phyloP scores from a whole-genome alignment of 768 basidiomycete genomes.

The Lyophyllum shimeji region DNA sequence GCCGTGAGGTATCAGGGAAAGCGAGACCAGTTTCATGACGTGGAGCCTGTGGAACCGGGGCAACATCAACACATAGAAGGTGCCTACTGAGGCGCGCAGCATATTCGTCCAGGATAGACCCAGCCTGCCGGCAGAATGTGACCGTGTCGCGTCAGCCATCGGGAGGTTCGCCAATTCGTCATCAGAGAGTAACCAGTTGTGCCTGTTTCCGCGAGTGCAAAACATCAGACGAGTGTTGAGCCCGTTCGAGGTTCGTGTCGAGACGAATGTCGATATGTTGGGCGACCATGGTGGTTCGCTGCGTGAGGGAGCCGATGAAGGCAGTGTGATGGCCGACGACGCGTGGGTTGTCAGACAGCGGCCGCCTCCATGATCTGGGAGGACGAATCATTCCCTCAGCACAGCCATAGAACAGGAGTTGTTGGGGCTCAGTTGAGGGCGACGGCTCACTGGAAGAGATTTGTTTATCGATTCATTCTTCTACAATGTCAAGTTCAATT shows the following conservation, averaged over 20 bases:
- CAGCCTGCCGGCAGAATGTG: not conserved
- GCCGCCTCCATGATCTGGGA: not conserved
- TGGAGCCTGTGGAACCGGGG: not conserved
- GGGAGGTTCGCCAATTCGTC: not conserved
- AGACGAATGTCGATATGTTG: not conserved
- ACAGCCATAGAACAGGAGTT: not conserved
- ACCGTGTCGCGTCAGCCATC: not conserved
- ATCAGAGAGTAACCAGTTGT: not conserved
- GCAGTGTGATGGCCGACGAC: not conserved
- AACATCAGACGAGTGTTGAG: not conserved
- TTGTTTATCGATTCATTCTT: not conserved
- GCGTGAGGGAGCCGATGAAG: not conserved
- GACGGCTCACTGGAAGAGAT: not conserved
- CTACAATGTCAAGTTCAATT: not conserved
- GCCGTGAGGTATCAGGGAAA: not conserved
- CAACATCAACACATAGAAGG: not conserved
- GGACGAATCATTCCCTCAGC: not conserved
- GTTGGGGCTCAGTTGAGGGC: constrained; percentile 4
- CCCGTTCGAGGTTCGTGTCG: not conserved
- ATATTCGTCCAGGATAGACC: not conserved
- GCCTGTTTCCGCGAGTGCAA: not conserved
- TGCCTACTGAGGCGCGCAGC: not conserved
- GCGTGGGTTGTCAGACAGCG: not conserved
- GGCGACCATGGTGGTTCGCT: not conserved
- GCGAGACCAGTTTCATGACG: not conserved